Conservation (phyloP, 192 early-diverging fungal species). For the Rhizophlyctis rosea region DNA sequence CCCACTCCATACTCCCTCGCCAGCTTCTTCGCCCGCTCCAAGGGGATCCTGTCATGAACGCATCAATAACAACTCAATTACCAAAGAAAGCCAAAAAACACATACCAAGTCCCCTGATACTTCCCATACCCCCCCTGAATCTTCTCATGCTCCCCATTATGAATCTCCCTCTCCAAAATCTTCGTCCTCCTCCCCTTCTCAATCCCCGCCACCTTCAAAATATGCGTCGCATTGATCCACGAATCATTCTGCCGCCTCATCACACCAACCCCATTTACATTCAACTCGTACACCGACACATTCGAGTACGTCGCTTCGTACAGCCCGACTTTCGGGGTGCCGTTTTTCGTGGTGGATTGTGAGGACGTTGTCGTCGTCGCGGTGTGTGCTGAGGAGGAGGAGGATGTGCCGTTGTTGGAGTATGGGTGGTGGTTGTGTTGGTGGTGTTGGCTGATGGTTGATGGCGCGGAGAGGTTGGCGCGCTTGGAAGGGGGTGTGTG, state of each 20-base stretch:
- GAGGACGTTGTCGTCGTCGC: background rate
- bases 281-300: constrained; percentile 46
- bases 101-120: constrained; percentile 57
- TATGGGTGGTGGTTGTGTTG: too few relatives aligned
- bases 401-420: constrained; percentile 4
- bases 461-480: too few relatives aligned
- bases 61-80: too few relatives aligned
- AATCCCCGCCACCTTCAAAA: constrained; percentile 51
- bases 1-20: constrained; percentile 38
- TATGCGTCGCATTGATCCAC: constrained; percentile 56
- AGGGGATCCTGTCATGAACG: constrained; percentile 40
- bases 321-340: constrained; percentile 11
- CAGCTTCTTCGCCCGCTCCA: constrained; percentile 34
- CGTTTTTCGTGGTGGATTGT: background rate
- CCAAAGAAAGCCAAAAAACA: too few relatives aligned
- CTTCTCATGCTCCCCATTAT: constrained; percentile 43
- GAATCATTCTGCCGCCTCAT: constrained; percentile 47
- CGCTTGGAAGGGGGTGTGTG: background rate
- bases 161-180: constrained; percentile 45
- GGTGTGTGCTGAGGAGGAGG: background rate
- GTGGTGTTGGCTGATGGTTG: background rate
- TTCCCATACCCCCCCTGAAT: constrained; percentile 56
- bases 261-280: constrained; percentile 25
- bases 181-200: constrained; percentile 53
- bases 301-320: constrained; percentile 48